phyloP scores from a whole-genome alignment of 306 rosid species.

The barrel medic (Medicago truncatula) region MtrunA17r5.0-ANR NC_053044.1:36793501-36794000 shows the following conservation, averaged over 20 bases:
- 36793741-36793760: not conserved
- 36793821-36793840: conserved; percentile 93
- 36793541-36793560: not conserved
- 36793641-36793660: not conserved
- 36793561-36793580: not conserved
- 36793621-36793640: not conserved
- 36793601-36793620: not conserved
- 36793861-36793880: conserved; percentile 81
- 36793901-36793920: conserved; percentile 83
- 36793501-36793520: not conserved
- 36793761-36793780: not conserved
- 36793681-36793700: not conserved
- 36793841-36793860: conserved; percentile 86
- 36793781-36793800: conserved; percentile 52
- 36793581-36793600: not conserved
- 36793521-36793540: not conserved
- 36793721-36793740: too few species aligned
- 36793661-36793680: not conserved
- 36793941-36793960: conserved; percentile 95
- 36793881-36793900: conserved; percentile 91
- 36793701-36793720: not conserved
- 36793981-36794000: conserved; percentile 78
- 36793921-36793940: conserved; percentile 79
- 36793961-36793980: conserved; percentile 93
- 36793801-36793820: conserved; percentile 89